Evolutionary conservation across 2,329 filamentous ascomycete genomes (phyloP).

Genomic region (Calonectria leucothoes): DNA sequence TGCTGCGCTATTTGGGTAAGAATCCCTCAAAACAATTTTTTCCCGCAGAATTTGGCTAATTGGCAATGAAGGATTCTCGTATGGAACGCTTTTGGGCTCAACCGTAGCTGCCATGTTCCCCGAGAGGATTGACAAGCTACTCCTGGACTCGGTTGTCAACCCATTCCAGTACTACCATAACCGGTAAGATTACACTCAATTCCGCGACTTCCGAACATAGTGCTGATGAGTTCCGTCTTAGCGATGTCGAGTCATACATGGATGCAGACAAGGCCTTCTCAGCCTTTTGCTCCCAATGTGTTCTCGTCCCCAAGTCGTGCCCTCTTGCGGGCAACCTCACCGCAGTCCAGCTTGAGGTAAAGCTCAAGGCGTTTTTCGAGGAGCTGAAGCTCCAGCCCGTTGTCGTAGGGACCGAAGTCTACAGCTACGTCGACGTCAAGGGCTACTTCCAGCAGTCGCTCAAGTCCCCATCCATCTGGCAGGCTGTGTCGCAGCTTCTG

Average conservation of each 20-base stretch:
- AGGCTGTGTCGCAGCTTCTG: not conserved
- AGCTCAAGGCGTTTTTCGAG: not conserved
- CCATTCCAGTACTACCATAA: not conserved
- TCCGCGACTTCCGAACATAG: not conserved
- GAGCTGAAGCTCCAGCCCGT: not conserved
- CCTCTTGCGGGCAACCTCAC: not conserved
- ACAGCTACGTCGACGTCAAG: not conserved
- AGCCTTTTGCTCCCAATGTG: not conserved
- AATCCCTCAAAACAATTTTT: not conserved
- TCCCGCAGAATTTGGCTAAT: not conserved
- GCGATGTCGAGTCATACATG: not conserved
- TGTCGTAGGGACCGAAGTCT: not conserved
- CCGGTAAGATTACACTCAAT: not conserved
- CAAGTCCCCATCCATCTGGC: not conserved
- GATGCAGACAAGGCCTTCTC: not conserved
- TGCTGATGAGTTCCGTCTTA: not conserved
- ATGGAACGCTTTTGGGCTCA: not conserved
- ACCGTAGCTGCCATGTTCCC: not conserved
- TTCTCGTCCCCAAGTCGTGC: not conserved
- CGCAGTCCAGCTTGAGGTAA: not conserved
- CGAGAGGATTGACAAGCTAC: not conserved
- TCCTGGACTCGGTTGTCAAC: not conserved
- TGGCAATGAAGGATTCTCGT: not conserved
- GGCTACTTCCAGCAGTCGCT: constrained; percentile 4
- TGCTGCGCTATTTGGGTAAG: constrained; percentile 3